Evolutionary conservation across 768 basidiomycete genomes (phyloP).

Genomic region (Hortiboletus campestris): DNA sequence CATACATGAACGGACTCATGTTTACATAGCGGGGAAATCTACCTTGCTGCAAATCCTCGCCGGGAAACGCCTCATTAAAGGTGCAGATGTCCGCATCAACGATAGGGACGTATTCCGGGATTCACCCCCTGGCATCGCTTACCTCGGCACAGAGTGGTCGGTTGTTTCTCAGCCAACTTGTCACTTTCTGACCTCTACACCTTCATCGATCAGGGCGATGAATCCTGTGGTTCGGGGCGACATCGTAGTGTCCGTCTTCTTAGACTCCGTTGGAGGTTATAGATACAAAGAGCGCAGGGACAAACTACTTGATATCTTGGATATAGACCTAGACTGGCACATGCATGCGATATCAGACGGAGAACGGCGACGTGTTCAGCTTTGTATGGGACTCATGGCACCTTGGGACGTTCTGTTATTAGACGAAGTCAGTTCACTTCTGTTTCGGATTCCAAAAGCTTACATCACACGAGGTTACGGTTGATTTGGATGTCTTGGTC

Average conservation of each 20-base stretch:
- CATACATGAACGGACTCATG: neutral
- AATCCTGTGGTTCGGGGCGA: constrained; percentile 95
- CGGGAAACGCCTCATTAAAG: constrained; percentile 78
- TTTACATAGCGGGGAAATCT: constrained; percentile 79
- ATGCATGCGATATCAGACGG: constrained; percentile 97
- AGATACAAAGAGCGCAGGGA: constrained; percentile 88
- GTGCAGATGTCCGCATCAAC: constrained; percentile 66
- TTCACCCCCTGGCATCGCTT: constrained; percentile 77
- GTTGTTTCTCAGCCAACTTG: constrained; percentile 20
- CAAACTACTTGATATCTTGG: constrained; percentile 81
- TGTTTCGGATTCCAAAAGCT: neutral
- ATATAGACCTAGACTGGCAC: constrained; percentile 94
- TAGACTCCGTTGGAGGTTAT: constrained; percentile 98
- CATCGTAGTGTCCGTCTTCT: constrained; percentile 87
- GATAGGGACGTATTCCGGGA: constrained; percentile 87
- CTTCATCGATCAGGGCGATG: constrained; percentile 68
- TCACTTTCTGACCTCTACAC: neutral
- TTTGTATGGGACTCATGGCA: constrained; percentile 94
- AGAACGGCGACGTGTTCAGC: constrained; percentile 88
- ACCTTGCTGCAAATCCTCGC: constrained; percentile 92
- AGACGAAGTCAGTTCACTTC: constrained; percentile 67
- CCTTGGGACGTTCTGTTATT: constrained; percentile 92
- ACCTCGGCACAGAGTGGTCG: constrained; percentile 93
- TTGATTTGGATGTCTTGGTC: constrained; percentile 95
- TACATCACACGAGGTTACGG: constrained; percentile 67